Evolutionary conservation across 2,329 filamentous ascomycete species (phyloP).

Genomic region (Thermomyces lanuginosus): DNA sequence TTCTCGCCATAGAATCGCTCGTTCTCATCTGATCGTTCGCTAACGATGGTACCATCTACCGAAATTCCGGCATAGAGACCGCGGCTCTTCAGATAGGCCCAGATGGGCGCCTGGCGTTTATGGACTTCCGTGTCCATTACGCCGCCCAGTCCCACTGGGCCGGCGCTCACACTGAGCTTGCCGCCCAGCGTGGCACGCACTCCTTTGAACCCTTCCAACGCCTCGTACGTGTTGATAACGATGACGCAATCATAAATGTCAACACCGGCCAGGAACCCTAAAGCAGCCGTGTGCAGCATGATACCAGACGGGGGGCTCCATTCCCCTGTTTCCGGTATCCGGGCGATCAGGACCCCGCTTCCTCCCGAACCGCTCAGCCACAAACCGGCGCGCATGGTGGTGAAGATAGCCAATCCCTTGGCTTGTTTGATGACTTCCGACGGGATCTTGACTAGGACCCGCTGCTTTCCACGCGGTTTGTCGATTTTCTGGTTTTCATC

Average conservation of each 20-base stretch:
- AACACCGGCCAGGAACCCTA: slow-evolving; percentile 79
- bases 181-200: slow-evolving; percentile 65
- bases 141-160: slow-evolving; percentile 61
- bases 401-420: slow-evolving; percentile 83
- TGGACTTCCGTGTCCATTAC: slow-evolving; percentile 53
- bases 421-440: slow-evolving; percentile 72
- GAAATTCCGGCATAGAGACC: slow-evolving; percentile 79
- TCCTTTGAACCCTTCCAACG: slow-evolving; percentile 68
- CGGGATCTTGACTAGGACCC: slow-evolving; percentile 67
- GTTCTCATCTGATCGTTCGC: slow-evolving; percentile 78
- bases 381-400: slow-evolving; percentile 82
- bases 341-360: slow-evolving; percentile 69
- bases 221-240: slow-evolving; percentile 74
- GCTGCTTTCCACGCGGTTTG: slow-evolving; percentile 44
- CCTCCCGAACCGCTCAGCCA: slow-evolving; percentile 87
- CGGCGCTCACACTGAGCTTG: slow-evolving; percentile 60
- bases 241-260: slow-evolving; percentile 94
- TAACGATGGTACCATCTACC: slow-evolving; percentile 71
- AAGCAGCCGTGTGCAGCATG: slow-evolving; percentile 70
- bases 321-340: slow-evolving; percentile 60
- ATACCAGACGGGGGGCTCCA: slow-evolving; percentile 90
- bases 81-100: slow-evolving; percentile 76
- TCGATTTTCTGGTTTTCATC: slow-evolving; percentile 31
- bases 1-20: slow-evolving; percentile 63
- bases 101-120: slow-evolving; percentile 54